A percentile compares a stretch with the other conserved stretches of the same genome.
phyloP scores from a whole-genome alignment of 768 basidiomycete species.

The Melanogaster broomeanus region DNA sequence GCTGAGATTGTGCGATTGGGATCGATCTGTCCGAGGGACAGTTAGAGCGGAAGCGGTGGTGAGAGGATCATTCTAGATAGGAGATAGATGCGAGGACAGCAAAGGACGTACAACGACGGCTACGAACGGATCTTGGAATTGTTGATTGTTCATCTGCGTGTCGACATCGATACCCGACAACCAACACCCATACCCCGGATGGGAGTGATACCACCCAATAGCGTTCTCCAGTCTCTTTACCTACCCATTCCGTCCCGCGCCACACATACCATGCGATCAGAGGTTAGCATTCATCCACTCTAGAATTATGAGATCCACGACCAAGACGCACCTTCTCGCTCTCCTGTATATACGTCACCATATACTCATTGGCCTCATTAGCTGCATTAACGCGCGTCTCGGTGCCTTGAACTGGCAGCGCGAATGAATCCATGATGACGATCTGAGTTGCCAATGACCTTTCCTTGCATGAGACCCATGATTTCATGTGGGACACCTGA shows the following conservation, averaged over 20 bases:
- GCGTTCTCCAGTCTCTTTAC: slow-evolving; percentile 84
- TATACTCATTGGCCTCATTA: slow-evolving; percentile 96
- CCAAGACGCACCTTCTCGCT: slow-evolving; percentile 66
- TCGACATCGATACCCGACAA: slow-evolving; percentile 98
- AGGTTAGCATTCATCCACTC: background rate
- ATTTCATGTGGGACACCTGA: slow-evolving; percentile 98
- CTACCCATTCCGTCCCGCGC: slow-evolving; percentile 36
- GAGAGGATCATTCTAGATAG: slow-evolving; percentile 1
- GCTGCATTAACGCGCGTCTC: slow-evolving; percentile 98
- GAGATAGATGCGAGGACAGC: background rate
- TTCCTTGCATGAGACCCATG: slow-evolving; percentile 99
- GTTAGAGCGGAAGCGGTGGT: background rate
- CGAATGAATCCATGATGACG: slow-evolving; percentile 95
- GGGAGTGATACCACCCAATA: slow-evolving; percentile 98
- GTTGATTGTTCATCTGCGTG: slow-evolving; percentile 94
- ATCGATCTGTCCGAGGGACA: slow-evolving; percentile 67
- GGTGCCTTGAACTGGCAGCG: slow-evolving; percentile 95
- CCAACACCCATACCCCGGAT: slow-evolving; percentile 99
- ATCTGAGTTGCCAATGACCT: slow-evolving; percentile 77
- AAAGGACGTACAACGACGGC: slow-evolving; percentile 81
- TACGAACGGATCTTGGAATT: slow-evolving; percentile 94
- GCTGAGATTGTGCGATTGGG: slow-evolving; percentile 98
- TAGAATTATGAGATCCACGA: background rate
- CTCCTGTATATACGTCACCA: slow-evolving; percentile 89
- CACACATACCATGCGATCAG: background rate